phyloP scores from a whole-genome alignment of 176 grass and related monocot genomes.

The Aegilops longissima region DNA sequence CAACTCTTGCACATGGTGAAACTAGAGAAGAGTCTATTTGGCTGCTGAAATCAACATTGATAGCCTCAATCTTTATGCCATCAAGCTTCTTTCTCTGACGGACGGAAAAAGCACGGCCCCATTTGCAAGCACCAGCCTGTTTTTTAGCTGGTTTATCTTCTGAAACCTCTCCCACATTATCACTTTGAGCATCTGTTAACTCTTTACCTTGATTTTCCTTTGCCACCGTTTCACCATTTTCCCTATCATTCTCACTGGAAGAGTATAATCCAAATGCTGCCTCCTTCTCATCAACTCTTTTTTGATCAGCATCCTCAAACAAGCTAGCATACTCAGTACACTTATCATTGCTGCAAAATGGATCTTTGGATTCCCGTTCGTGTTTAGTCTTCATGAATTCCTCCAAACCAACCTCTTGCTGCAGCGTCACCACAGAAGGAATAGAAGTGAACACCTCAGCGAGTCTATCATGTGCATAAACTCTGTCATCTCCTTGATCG shows the following conservation, averaged over 20 bases:
- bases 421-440: not conserved
- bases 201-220: not conserved
- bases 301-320: slow-evolving; percentile 8
- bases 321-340: not conserved
- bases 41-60: slow-evolving; percentile 7
- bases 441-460: not conserved
- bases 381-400: slow-evolving; percentile 12
- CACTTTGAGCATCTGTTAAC: slow-evolving; percentile 26
- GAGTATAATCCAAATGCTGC: not conserved
- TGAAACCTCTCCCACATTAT: slow-evolving; percentile 23
- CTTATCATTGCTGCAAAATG: slow-evolving; percentile 27
- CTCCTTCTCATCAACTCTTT: slow-evolving; percentile 10
- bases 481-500: slow-evolving; percentile 12
- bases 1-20: slow-evolving; percentile 44
- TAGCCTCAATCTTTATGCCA: slow-evolving; percentile 28
- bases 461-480: slow-evolving; percentile 11
- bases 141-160: slow-evolving; percentile 27
- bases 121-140: slow-evolving; percentile 9
- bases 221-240: slow-evolving; percentile 17
- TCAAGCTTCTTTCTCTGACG: slow-evolving; percentile 41
- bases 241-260: slow-evolving; percentile 11
- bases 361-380: slow-evolving; percentile 18
- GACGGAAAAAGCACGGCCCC: slow-evolving; percentile 41
- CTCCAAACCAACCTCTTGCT: slow-evolving; percentile 7
- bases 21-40: slow-evolving; percentile 26